Percentiles rank a stretch among this genome's conserved stretches.
These are phyloP conservation scores for Mollisia scopiformis DNA, from an alignment of 2,329 filamentous ascomycete species.

Conservation along the genomic window DNA sequence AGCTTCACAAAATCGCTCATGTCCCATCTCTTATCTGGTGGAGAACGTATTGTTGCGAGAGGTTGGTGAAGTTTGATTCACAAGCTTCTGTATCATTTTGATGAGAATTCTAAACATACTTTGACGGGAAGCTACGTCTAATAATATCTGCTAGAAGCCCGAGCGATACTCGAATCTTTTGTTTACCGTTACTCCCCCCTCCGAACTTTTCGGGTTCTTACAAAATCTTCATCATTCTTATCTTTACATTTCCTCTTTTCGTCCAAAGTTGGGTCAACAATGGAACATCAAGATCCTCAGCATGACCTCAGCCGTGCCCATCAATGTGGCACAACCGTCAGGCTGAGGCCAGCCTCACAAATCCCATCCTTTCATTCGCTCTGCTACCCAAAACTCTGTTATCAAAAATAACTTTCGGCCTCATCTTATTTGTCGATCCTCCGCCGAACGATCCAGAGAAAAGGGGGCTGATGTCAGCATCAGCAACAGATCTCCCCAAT, in stretches of 20 bases:
- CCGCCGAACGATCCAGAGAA: not conserved
- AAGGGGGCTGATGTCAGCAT: not conserved
- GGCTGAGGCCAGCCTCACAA: not conserved
- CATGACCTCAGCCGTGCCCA: not conserved
- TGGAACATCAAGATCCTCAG: not conserved
- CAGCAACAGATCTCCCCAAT: not conserved
- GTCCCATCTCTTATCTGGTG: not conserved
- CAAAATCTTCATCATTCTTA: not conserved
- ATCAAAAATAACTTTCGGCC: not conserved
- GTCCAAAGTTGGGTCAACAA: not conserved
- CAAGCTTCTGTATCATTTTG: not conserved
- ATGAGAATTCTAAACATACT: not conserved
- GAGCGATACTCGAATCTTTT: not conserved
- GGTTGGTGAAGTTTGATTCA: not conserved
- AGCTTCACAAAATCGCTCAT: not conserved
- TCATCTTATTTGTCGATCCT: not conserved
- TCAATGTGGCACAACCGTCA: not conserved
- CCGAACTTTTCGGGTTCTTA: not conserved
- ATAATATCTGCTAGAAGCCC: not conserved
- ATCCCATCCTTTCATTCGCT: not conserved
- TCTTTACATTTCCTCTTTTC: not conserved
- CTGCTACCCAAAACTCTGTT: not conserved
- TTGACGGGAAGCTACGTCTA: not conserved
- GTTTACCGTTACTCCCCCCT: not conserved
- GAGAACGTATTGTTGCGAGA: not conserved